phyloP scores from a whole-genome alignment of 768 basidiomycete species.

The Tricholoma furcatifolium region DNA sequence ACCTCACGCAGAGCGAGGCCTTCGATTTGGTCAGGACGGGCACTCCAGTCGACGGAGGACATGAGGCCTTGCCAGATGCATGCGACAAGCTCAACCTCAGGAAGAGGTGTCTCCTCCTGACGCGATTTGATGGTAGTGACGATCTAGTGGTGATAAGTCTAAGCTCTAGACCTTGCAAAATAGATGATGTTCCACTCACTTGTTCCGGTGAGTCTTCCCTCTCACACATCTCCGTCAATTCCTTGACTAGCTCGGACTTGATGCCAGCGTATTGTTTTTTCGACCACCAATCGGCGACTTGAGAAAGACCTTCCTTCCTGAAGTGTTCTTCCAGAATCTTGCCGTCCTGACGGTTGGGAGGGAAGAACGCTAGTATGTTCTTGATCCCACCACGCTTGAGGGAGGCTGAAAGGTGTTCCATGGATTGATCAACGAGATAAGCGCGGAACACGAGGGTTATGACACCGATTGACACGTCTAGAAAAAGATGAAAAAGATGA shows the following conservation, averaged over 20 bases:
- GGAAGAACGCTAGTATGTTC: conserved; percentile 87
- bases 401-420: conserved; percentile 85
- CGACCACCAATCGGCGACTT: conserved; percentile 91
- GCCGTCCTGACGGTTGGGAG: conserved; percentile 73
- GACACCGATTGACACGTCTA: conserved; percentile 77
- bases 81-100: conserved; percentile 80
- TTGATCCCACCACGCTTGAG: conserved; percentile 85
- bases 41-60: conserved; percentile 83
- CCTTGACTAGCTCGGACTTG: conserved; percentile 72
- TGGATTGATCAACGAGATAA: conserved; percentile 77
- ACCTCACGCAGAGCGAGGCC: conserved; percentile 86
- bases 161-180: conserved; percentile 5
- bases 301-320: conserved; percentile 71
- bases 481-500: conserved; percentile 1
- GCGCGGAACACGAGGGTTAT: conserved; percentile 79
- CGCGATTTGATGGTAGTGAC: conserved; percentile 67
- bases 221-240: conserved; percentile 69
- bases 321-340: conserved; percentile 84
- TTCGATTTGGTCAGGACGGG: conserved; percentile 90
- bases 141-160: conserved; percentile 50
- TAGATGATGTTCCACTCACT: conserved; percentile 39
- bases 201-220: conserved; percentile 67
- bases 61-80: conserved; percentile 95
- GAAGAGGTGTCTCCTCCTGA: conserved; percentile 78
- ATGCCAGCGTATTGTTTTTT: conserved; percentile 85